Base-by-base conservation (phyloP, 495 filamentous ascomycete species). In the Xylaria grammica region DNA sequence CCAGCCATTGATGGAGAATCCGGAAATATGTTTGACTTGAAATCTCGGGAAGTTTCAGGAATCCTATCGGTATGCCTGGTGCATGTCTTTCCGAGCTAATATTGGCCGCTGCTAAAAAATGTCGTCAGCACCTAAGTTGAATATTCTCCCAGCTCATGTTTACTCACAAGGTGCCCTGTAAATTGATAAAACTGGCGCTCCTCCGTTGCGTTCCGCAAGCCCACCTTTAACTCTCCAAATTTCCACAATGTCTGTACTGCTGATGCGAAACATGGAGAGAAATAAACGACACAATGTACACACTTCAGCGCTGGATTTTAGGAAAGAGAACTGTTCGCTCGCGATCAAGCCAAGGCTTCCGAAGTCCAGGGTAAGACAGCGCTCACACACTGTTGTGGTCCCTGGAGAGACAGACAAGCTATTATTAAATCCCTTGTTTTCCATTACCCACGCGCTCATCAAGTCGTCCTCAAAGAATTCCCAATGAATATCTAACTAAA, bases 1-100 rank as follows among this genome's bases (percentile, higher is more conserved):
- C n/a, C 11, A 75, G 27, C 66, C 66, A 75, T 29, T 67, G 38
- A 6, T 59, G 48, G 4, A 75, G 36, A 27, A 66, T 67, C 9
- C 29, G 34, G 36, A 73, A 65, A 62, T 67, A 65, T 7, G 29
- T n/a, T n/a, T 57, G 26, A 29, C 70, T 70, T 29, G 19, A 51
- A 24, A 58, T 44, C 32, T 29, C 38, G 1, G 67, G 20, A 13
- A 74, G 49, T 9, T 59, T n/a, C 19, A 67, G 72, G 11, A 72
- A 20, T 4, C 72, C 72, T 46, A 70, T 67, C n/a, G 52, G 52
- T 3, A 55, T 40, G 17, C 19, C 26, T 30, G 3, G 46, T 19
- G 8, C 24, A 4, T 24, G 45, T 1, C 6, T 24, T 30, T 52
- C 24, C 5, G 49, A 34, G 26, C 29, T 19, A 6, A 7, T 17